Percentiles rank a stretch among this genome's conserved stretches.
These are phyloP conservation scores for Capsella bursapastoris DNA, from an alignment of 345 rosid species.

Conservation along the genomic window DNA sequence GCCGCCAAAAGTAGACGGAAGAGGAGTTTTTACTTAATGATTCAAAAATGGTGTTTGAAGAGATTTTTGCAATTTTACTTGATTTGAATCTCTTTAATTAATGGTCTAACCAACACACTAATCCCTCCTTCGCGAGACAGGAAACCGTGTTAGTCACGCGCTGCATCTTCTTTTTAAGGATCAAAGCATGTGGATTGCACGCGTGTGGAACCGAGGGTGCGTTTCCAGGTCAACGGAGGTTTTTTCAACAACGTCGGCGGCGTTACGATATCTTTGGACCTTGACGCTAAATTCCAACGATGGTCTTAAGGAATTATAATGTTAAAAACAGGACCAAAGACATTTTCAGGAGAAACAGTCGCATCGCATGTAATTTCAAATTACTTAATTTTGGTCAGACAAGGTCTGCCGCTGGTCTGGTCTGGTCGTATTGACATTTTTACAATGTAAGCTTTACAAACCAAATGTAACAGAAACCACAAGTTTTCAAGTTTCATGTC, in stretches of 20 bases:
- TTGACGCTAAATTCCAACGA: neutral
- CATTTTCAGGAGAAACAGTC: neutral
- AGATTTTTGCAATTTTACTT: slow-evolving; percentile 7
- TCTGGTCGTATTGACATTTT: neutral
- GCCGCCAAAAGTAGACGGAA: slow-evolving; percentile 4
- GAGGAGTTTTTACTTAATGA: neutral
- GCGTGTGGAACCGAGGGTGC: neutral
- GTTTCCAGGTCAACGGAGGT: neutral
- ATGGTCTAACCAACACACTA: slow-evolving; percentile 19
- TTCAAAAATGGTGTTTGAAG: slow-evolving; percentile 10
- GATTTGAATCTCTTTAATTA: neutral
- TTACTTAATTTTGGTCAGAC: neutral
- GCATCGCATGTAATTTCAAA: neutral
- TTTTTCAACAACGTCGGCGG: slow-evolving; percentile 3
- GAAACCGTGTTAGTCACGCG: neutral
- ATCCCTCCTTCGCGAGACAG: neutral
- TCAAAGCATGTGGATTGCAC: neutral
- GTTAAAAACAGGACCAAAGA: neutral
- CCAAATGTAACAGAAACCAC: neutral
- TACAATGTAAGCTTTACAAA: neutral
- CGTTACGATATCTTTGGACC: neutral
- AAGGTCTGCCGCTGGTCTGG: no score
- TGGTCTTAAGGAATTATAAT: neutral
- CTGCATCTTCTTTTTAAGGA: no score
- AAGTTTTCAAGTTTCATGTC: slow-evolving; percentile 1